Evolutionary conservation across 78 protist species (phyloP).

Genomic region (Pelomyxa schiedti): DNA sequence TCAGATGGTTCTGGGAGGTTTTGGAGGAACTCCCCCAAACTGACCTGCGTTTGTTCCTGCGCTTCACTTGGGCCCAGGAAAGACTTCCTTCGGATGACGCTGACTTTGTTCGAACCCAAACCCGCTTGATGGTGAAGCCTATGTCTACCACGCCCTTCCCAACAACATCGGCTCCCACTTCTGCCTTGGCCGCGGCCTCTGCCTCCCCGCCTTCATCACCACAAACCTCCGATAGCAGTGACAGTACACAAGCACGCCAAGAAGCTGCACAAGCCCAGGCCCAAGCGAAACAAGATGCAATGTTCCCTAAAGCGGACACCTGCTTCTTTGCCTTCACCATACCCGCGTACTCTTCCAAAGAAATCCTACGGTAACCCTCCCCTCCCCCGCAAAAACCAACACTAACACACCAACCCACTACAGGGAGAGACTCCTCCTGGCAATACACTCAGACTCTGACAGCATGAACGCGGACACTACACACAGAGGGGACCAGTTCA

Average conservation of each 20-base stretch:
- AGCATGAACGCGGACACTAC: neutral
- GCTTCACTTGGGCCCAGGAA: conserved; percentile 44
- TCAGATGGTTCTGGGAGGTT: conserved; percentile 22
- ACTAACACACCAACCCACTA: too few relatives aligned
- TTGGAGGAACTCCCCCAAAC: conserved; percentile 13
- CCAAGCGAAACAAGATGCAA: conserved; percentile 6
- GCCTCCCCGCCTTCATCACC: too few relatives aligned
- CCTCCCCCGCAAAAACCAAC: too few relatives aligned
- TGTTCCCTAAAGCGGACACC: conserved; percentile 33
- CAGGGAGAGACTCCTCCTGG: neutral
- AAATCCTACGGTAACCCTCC: conserved; percentile 4
- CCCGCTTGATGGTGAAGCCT: conserved; percentile 25
- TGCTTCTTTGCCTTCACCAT: conserved; percentile 36
- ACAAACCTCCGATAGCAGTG: neutral
- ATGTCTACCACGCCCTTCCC: neutral
- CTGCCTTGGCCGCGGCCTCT: too few relatives aligned
- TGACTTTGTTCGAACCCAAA: conserved; percentile 20
- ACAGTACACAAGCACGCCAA: too few relatives aligned
- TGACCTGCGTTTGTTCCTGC: conserved; percentile 9
- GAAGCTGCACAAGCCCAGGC: too few relatives aligned
- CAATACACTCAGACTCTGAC: neutral
- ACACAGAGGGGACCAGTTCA: too few relatives aligned
- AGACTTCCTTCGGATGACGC: conserved; percentile 14
- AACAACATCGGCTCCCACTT: too few relatives aligned
- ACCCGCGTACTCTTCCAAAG: conserved; percentile 16